Evolutionary conservation across 768 basidiomycete genomes (phyloP).

Genomic region (Serendipita sp.): DNA sequence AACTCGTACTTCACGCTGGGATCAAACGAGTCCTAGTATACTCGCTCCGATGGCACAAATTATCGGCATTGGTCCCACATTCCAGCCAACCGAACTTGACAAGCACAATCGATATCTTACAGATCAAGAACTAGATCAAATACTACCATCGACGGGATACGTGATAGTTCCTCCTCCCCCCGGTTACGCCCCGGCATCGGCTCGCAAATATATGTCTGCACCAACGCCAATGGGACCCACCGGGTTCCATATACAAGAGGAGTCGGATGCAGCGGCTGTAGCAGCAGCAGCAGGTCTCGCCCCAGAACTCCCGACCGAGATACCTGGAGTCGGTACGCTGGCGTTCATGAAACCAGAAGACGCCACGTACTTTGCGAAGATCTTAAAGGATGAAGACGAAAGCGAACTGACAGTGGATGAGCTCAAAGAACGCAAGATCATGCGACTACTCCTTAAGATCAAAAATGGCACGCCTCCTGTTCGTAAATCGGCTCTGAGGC

Average conservation of each 20-base stretch:
- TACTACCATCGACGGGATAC: constrained; percentile 79
- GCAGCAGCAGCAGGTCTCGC: constrained; percentile 86
- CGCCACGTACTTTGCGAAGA: constrained; percentile 94
- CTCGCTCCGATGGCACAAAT: constrained; percentile 50
- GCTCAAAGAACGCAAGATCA: constrained; percentile 99
- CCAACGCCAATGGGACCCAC: constrained; percentile 36
- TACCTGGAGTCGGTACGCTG: constrained; percentile 90
- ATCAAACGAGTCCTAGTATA: constrained; percentile 64
- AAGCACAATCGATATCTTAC: constrained; percentile 92
- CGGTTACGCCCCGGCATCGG: constrained; percentile 66
- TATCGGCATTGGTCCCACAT: constrained; percentile 72
- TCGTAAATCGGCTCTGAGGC: constrained; percentile 90
- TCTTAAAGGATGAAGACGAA: constrained; percentile 90
- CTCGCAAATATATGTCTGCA: constrained; percentile 35
- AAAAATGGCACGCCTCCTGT: constrained; percentile 99
- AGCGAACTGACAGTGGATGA: constrained; percentile 85
- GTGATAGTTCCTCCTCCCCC: constrained; percentile 84
- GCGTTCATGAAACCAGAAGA: constrained; percentile 99
- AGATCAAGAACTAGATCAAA: constrained; percentile 87
- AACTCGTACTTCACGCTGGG: constrained; percentile 91
- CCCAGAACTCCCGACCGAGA: constrained; percentile 89
- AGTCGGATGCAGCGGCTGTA: constrained; percentile 74
- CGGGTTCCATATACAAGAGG: constrained; percentile 94
- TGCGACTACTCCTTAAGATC: constrained; percentile 94
- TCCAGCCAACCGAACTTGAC: constrained; percentile 63